Base-by-base conservation (phyloP, 2,329 filamentous ascomycete species). In the Talaromyces sp. region DNA sequence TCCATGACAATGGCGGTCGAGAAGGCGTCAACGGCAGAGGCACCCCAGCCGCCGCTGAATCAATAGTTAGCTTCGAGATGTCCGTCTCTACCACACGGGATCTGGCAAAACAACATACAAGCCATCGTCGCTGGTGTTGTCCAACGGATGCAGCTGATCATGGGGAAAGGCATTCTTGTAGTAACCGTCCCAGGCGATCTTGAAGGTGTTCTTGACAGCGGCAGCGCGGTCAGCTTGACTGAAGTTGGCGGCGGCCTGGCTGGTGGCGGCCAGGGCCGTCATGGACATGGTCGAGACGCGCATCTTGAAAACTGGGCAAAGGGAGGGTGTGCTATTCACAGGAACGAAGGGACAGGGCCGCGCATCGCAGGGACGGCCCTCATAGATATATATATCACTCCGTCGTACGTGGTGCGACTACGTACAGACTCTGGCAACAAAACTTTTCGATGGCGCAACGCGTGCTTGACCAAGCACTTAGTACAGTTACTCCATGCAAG, bases 1-100 rank as follows among this genome's bases (percentile, higher is more conserved):
- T 83, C 81, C 89, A 95, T 93, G 26, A 96, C 74, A 54, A 92
- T 79, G 8, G 91, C 91, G 0, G 91, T 95, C 61, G 85, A 88
- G 53, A 96, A 79, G 1, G 90, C 89, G 72, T 96, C 91, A 14
- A 94, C 83, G 0, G 90, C 89, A 48, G 87, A 92, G 31, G 90
- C 90, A 26, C 91, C 91, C 91, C 91, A 96, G 58, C 85, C 88
- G 69, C 92, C 92, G 63, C 90, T 92, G 61, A 60, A 46, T 29
- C 35, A 32, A 29, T 35, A 56, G 66, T 62, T 66, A 64, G 57
- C 26, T 57, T 14, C 12, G 19, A n/a, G 56, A 4, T 6, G 17
- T 58, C 35, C n/a, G 10, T n/a, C 7, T 1, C 17, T 46, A 11
- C 24, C 24, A 53, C 24, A 38, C 56, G 31, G 11, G 38, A 29